Evolutionary conservation across 495 filamentous ascomycete genomes (phyloP).

Genomic region (Annulohypoxylon maeteangense): DNA sequence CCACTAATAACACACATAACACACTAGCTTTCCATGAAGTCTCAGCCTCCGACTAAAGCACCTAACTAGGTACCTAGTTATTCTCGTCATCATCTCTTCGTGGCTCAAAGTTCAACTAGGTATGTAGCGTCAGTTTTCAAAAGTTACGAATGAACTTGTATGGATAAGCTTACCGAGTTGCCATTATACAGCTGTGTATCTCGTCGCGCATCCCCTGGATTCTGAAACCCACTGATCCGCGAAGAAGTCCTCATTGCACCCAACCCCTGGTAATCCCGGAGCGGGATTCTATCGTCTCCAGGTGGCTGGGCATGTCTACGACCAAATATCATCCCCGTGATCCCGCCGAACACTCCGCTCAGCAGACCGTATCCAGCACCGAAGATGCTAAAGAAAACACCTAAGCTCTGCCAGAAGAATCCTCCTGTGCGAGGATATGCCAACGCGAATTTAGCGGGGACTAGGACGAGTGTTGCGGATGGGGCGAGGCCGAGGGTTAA

Average conservation of each 20-base stretch:
- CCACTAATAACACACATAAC: constrained; percentile 1
- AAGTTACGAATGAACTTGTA: not conserved
- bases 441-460: constrained; percentile 71
- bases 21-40: not conserved
- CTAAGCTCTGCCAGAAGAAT: constrained; percentile 49
- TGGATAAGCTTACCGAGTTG: constrained; percentile 73
- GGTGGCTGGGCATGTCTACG: constrained; percentile 30
- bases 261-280: constrained; percentile 15
- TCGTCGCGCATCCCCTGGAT: constrained; percentile 49
- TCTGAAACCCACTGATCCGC: constrained; percentile 43
- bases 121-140: not conserved
- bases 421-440: constrained; percentile 63
- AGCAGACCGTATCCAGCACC: constrained; percentile 65
- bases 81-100: constrained; percentile 59
- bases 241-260: constrained; percentile 1
- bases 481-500: constrained; percentile 75
- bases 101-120: constrained; percentile 79
- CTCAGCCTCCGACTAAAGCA: not conserved
- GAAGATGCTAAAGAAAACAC: constrained; percentile 62
- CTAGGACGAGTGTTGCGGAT: constrained; percentile 82
- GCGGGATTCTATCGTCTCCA: constrained; percentile 15
- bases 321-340: constrained; percentile 50
- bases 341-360: constrained; percentile 40
- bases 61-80: too few relatives aligned
- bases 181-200: constrained; percentile 85